These are phyloP conservation scores for Samsoniella hepiali DNA, from an alignment of 2,329 filamentous ascomycete genomes.

Conservation along the genomic window DNA sequence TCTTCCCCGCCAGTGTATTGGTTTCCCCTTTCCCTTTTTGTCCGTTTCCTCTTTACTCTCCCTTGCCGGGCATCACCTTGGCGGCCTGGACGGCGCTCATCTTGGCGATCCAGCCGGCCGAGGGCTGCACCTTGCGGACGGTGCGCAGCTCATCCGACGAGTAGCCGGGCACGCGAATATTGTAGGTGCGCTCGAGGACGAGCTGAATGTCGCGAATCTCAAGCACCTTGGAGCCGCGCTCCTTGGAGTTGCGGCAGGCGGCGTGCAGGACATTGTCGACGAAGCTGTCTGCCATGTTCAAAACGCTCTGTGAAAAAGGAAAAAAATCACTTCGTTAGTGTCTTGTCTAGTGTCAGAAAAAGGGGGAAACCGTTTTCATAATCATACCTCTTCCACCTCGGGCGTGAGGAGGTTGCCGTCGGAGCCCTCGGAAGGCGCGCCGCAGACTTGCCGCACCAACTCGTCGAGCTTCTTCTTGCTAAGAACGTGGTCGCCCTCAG, in stretches of 20 bases:
- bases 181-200: conserved; percentile 79
- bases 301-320: conserved; percentile 62
- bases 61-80: conserved; percentile 69
- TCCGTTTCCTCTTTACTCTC: conserved; percentile 36
- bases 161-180: conserved; percentile 91
- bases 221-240: conserved; percentile 83
- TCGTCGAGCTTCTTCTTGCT: conserved; percentile 98
- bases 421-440: conserved; percentile 67
- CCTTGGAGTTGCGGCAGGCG: conserved; percentile 88
- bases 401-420: conserved; percentile 78
- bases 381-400: conserved; percentile 87
- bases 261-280: conserved; percentile 85
- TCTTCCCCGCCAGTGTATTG: neutral
- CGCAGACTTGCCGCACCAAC: conserved; percentile 88
- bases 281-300: conserved; percentile 89
- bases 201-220: conserved; percentile 86
- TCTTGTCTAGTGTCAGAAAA: too few species aligned
- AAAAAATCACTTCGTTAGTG: neutral
- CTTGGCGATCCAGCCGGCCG: conserved; percentile 88
- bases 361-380: too few species aligned
- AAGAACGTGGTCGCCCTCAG: conserved; percentile 87
- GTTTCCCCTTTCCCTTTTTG: too few species aligned
- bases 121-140: conserved; percentile 88
- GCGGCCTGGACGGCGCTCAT: conserved; percentile 95
- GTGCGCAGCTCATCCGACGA: conserved; percentile 91